Evolutionary conservation across 805 yeast genomes (phyloP).

Genomic region (Saccharomycopsis sp.): DNA sequence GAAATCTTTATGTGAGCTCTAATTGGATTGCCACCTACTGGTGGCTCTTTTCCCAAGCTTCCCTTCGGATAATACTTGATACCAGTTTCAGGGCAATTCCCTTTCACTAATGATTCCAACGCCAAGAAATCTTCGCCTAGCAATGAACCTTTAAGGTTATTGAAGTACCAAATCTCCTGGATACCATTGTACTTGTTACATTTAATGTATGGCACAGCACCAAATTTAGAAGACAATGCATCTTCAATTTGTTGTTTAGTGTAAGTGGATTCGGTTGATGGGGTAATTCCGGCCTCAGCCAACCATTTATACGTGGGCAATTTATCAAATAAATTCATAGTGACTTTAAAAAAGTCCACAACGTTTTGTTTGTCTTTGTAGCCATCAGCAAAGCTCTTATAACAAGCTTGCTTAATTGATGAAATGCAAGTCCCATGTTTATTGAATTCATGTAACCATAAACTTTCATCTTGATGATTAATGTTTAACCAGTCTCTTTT

Average conservation of each 20-base stretch:
- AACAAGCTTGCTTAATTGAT: conserved; percentile 69
- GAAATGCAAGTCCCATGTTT: conserved; percentile 91
- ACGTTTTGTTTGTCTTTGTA: conserved; percentile 39
- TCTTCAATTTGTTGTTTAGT: conserved; percentile 45
- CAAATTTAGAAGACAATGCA: conserved; percentile 44
- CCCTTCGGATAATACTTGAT: conserved; percentile 72
- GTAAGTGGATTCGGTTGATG: conserved; percentile 53
- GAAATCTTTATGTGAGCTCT: conserved; percentile 45
- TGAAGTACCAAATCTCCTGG: conserved; percentile 70
- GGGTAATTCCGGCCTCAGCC: conserved; percentile 60
- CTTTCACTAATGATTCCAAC: conserved; percentile 35
- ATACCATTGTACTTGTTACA: conserved; percentile 48
- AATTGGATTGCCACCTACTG: conserved; percentile 29
- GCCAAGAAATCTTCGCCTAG: conserved; percentile 56
- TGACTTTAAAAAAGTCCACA: conserved; percentile 60
- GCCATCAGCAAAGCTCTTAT: conserved; percentile 26
- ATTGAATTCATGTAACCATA: conserved; percentile 91
- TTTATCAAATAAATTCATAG: conserved; percentile 48
- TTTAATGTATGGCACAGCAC: conserved; percentile 51
- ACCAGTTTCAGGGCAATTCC: conserved; percentile 27
- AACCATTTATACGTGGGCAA: conserved; percentile 67
- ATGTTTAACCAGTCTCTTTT: conserved; percentile 62
- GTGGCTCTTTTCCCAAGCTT: conserved; percentile 22
- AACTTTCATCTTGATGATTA: conserved; percentile 55
- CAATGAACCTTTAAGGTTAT: conserved; percentile 66